phyloP scores from a whole-genome alignment of 805 yeast genomes.

The Priceomyces melissophilus region DNA sequence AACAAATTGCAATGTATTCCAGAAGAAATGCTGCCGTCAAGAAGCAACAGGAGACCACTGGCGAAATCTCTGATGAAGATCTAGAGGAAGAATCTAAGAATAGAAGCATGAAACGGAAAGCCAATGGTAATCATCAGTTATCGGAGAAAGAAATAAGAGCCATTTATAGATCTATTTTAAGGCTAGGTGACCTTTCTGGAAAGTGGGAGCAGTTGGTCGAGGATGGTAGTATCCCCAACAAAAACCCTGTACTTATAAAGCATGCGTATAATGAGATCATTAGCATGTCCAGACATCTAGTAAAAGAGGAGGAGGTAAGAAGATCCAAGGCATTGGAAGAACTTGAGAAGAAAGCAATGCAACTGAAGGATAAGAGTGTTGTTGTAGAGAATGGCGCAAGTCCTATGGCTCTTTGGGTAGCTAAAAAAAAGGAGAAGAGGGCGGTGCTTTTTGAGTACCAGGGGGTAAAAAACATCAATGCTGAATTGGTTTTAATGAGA shows the following conservation, averaged over 20 bases:
- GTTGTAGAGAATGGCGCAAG: slow-evolving; percentile 37
- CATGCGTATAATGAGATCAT: slow-evolving; percentile 73
- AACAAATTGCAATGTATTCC: slow-evolving; percentile 83
- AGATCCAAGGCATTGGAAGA: slow-evolving; percentile 53
- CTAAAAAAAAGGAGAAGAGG: slow-evolving; percentile 78
- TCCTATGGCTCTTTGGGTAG: slow-evolving; percentile 51
- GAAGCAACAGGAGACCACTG: slow-evolving; percentile 42
- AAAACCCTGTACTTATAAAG: slow-evolving; percentile 74
- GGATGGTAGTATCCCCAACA: slow-evolving; percentile 85
- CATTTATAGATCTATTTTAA: slow-evolving; percentile 75
- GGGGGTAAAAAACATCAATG: slow-evolving; percentile 85
- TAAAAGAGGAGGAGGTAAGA: slow-evolving; percentile 62
- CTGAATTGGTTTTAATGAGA: slow-evolving; percentile 78
- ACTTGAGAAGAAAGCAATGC: slow-evolving; percentile 57
- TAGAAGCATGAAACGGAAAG: slow-evolving; percentile 30
- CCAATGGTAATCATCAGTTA: slow-evolving; percentile 45
- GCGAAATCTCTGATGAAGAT: slow-evolving; percentile 35
- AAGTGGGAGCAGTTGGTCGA: slow-evolving; percentile 83
- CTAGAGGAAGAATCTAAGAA: slow-evolving; percentile 38
- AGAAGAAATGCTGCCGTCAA: slow-evolving; percentile 75
- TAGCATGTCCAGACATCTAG: slow-evolving; percentile 55
- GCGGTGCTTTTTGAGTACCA: slow-evolving; percentile 86
- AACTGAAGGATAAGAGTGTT: slow-evolving; percentile 46
- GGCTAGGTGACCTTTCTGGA: slow-evolving; percentile 73
- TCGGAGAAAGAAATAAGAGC: slow-evolving; percentile 86